Evolutionary conservation across 1,284 basidiomycete genomes (phyloP), one percentile per base, ranked within the genome.

Genomic region (Irpex sp.): DNA sequence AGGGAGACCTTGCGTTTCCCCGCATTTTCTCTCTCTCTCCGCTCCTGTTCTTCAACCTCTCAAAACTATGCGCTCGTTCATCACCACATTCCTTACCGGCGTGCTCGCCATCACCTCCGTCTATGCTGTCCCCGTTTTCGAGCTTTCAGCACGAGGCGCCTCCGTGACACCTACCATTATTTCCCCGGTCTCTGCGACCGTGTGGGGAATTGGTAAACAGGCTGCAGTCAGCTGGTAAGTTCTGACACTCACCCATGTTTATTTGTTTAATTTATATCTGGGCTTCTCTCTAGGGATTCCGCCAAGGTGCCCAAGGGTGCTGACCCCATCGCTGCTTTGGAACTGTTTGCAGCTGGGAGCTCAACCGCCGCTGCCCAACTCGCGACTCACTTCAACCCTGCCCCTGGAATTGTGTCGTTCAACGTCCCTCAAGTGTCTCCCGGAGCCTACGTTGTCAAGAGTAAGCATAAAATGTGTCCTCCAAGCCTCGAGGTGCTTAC

Each of bases 61-160:
- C 14, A 45, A 45, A 14, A 45, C 57, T 48, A 56, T 59, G 58
- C 52, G 53, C 37, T 56, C 58, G 33, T 54, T 59, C 52, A 33
- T 59, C 48, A 59, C 54, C 59, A 56, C 59, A 37, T 35, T 56
- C 59, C 45, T 60, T 60, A 56, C 59, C 21, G n/a, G 36, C 54
- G 21, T 55, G n/a, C 42, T 60, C 54, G 59, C 54, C 28, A 42
- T 33, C 35, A 47, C 59, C 18, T 23, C 53, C 33, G 18, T n/a
- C 12, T 48, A 53, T 16, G 59, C 59, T 6, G 16, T 39, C 14
- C 49, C 54, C 45, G 48, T 55, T 19, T n/a, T 28, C 35, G 23
- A 19, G 18, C 52, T 60, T n/a, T 19, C 59, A 4, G 53, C 42
- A 9, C 58, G 58, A 39, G 58, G 51, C n/a, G 39, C 42, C 7